A percentile compares a stretch with the other conserved stretches of the same genome.
phyloP scores from a whole-genome alignment of 1,284 basidiomycete genomes.

The Pyrrhoderma noxium region DNA sequence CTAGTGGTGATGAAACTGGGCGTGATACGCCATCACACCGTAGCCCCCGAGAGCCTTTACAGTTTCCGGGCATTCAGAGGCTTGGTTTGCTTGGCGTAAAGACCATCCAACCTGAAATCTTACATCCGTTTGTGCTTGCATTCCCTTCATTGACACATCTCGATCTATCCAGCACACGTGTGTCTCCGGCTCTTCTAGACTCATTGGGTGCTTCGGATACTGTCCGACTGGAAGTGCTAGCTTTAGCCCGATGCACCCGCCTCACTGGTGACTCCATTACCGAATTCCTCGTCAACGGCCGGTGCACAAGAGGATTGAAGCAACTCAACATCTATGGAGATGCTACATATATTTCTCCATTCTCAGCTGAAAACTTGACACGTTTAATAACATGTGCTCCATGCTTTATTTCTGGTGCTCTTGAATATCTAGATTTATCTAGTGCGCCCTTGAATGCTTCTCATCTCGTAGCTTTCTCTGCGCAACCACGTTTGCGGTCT shows the following conservation, averaged over 20 bases:
- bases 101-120: conserved; percentile 62
- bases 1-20: conserved; percentile 34
- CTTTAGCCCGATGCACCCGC: conserved; percentile 82
- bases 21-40: conserved; percentile 30
- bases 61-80: conserved; percentile 74
- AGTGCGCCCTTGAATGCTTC: conserved; percentile 67
- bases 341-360: conserved; percentile 75
- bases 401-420: conserved; percentile 69
- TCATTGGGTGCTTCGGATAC: conserved; percentile 57
- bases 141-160: conserved; percentile 87
- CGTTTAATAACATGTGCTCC: conserved; percentile 72
- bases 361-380: conserved; percentile 62
- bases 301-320: conserved; percentile 55
- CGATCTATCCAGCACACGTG: conserved; percentile 82
- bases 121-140: conserved; percentile 77
- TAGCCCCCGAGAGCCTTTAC: conserved; percentile 40
- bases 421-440: conserved; percentile 88
- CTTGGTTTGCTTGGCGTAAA: conserved; percentile 83
- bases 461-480: conserved; percentile 45
- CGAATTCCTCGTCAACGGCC: conserved; percentile 66
- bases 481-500: conserved; percentile 76
- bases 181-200: conserved; percentile 69
- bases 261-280: conserved; percentile 77
- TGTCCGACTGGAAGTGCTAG: conserved; percentile 70
- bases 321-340: conserved; percentile 91